Base-by-base conservation (phyloP, 345 rosid genomes). In the Syzygium jambos region DNA sequence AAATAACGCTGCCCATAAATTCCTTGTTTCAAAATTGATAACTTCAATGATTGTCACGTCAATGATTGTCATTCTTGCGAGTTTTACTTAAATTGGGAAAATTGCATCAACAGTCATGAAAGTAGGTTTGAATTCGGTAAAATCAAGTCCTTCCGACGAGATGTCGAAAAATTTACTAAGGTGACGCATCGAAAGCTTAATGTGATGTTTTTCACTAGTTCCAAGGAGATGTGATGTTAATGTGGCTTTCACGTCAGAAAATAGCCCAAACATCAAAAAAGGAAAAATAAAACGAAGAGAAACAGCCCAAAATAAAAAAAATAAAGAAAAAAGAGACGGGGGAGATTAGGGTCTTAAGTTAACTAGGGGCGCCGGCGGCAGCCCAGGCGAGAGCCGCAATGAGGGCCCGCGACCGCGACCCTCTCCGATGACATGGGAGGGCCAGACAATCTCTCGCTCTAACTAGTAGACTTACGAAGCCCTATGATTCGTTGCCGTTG, bases 321-420 rank as follows among this genome's bases (percentile, higher is more conserved):
- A 29, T n/a, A n/a, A n/a, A n/a, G n/a, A 7, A 14, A 65, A 7
- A 1, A 30, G 22, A 63, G 41, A 3, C 15, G 6, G 19, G 19
- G 22, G 43, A 7, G 43, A 65, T 43, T 65, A 6, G 6, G 12
- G 2, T 68, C 23, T 68, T 65, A 29, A 30, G 22, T 17, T 19
- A 16, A 8, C 22, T 3, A 4, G 6, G 6, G 5, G 1, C 2
- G 46, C 46, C 25, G 25, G 57, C 43, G 3, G 6, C 43, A 0
- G 43, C 41, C 41, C 17, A 7, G 38, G 38, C 11, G 5, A 29
- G 0, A n/a, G 65, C 65, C 7, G 25, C 29, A 6, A 57, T 3
- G 7, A 59, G 78, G 43, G 12, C 78, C 6, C 5, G 12, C 23
- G 1, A 38, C 11, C 2, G 12, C 12, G 1, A 38, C 25, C 1